Conservation (phyloP, 352 stramenopile genomes). For the Globisporangium rhizosaccharum region DNA sequence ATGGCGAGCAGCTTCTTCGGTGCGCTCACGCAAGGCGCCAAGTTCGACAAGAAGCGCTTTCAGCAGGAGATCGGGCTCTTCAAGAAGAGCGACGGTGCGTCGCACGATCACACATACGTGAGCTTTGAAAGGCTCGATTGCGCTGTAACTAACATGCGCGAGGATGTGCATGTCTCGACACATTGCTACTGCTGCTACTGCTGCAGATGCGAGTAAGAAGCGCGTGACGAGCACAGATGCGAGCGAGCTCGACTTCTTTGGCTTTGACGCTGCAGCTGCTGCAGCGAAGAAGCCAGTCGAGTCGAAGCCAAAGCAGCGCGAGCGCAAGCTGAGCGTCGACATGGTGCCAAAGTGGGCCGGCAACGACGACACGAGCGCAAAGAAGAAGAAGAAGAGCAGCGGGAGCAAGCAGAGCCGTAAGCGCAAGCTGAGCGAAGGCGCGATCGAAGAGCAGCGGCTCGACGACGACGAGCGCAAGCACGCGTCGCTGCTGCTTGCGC, state of each 20-base stretch:
- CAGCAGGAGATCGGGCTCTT: slow-evolving; percentile 59
- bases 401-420: slow-evolving; percentile 69
- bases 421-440: slow-evolving; percentile 80
- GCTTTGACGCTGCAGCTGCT: slow-evolving; percentile 36
- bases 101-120: neutral
- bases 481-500: slow-evolving; percentile 60
- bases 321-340: slow-evolving; percentile 66
- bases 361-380: slow-evolving; percentile 21
- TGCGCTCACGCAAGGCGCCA: slow-evolving; percentile 57
- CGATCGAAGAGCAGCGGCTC: slow-evolving; percentile 61
- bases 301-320: slow-evolving; percentile 25
- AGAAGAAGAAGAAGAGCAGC: slow-evolving; percentile 36
- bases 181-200: neutral
- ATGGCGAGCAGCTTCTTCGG: slow-evolving; percentile 76
- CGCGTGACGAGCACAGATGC: slow-evolving; percentile 17
- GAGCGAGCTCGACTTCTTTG: slow-evolving; percentile 78
- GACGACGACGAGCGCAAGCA: slow-evolving; percentile 62
- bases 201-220: slow-evolving; percentile 15
- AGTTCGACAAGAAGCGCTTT: slow-evolving; percentile 58
- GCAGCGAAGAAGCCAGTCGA: slow-evolving; percentile 9
- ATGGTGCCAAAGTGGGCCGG: slow-evolving; percentile 62
- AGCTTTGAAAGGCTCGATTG: neutral
- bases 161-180: neutral
- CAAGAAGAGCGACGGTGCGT: slow-evolving; percentile 33
- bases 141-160: neutral